Percentiles rank a stretch among this genome's conserved stretches.
These are phyloP conservation scores for Fusarium agapanthi DNA, from an alignment of 2,329 filamentous ascomycete genomes.

Conservation along the genomic window DNA sequence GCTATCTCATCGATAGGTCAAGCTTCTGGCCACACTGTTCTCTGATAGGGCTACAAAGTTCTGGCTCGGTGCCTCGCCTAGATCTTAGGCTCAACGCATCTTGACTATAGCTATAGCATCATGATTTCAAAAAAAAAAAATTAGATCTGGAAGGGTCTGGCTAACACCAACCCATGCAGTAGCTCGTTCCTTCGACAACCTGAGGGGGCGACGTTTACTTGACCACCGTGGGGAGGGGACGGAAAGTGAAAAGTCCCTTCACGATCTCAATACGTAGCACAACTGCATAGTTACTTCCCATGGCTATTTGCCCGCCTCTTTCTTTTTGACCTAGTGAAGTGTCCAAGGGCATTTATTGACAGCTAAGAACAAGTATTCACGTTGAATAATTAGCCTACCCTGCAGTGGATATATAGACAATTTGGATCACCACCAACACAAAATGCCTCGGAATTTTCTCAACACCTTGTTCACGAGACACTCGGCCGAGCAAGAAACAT, in stretches of 20 bases:
- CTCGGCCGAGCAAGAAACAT: constrained; percentile 11
- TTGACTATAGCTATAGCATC: background rate
- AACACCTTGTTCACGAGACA: background rate
- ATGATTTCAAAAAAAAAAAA: too few relatives aligned
- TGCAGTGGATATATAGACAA: background rate
- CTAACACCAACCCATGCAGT: background rate
- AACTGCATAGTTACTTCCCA: background rate
- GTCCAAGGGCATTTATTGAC: background rate
- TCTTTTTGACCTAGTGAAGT: background rate
- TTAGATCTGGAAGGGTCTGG: background rate
- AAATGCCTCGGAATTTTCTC: background rate
- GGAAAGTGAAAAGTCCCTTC: background rate
- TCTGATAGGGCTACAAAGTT: constrained; percentile 23
- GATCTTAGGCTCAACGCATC: background rate
- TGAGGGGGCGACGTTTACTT: background rate
- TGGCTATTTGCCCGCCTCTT: background rate
- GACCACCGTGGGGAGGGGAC: background rate
- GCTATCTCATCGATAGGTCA: background rate
- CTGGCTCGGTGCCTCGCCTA: background rate
- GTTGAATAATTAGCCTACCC: background rate
- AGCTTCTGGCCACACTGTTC: background rate
- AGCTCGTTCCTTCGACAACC: background rate
- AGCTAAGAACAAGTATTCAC: background rate
- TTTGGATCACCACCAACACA: background rate
- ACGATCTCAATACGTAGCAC: background rate